Conservation (phyloP, 2,329 filamentous ascomycete species). For the Coniochaeta prunicola region DNA sequence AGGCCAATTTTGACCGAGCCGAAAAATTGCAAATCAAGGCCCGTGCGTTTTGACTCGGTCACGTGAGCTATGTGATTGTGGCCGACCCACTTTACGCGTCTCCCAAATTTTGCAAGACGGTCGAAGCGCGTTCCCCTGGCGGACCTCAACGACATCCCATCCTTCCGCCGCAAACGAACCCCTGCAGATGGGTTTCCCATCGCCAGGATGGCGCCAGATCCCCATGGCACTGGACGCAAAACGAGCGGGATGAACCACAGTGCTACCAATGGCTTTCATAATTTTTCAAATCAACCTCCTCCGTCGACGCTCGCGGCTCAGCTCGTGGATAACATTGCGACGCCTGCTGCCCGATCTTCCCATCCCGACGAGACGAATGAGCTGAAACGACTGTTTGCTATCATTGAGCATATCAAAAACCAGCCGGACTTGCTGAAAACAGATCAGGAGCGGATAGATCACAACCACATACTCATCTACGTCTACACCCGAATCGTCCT, state of each 20-base stretch:
- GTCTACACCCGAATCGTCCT: slow-evolving; percentile 76
- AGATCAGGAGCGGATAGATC: slow-evolving; percentile 57
- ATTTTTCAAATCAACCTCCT: slow-evolving; percentile 29
- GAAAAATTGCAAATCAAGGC: not conserved
- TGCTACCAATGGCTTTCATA: slow-evolving; percentile 7
- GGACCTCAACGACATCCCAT: not conserved
- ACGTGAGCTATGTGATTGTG: too few relatives aligned
- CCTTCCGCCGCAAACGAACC: not conserved
- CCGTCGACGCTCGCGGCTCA: slow-evolving; percentile 84
- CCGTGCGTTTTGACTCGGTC: not conserved
- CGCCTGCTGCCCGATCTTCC: slow-evolving; percentile 49
- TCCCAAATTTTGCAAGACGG: not conserved
- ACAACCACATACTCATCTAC: slow-evolving; percentile 81
- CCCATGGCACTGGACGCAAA: not conserved
- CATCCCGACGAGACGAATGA: slow-evolving; percentile 63
- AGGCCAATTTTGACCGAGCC: not conserved
- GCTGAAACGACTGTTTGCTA: slow-evolving; percentile 60
- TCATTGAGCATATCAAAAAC: slow-evolving; percentile 48
- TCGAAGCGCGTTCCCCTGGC: not conserved
- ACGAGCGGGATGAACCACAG: slow-evolving; percentile 1
- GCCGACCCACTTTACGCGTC: slow-evolving; percentile 2
- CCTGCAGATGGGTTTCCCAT: not conserved
- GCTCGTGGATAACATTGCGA: slow-evolving; percentile 73
- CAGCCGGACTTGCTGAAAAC: slow-evolving; percentile 48
- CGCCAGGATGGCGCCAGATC: not conserved